Evolutionary conservation across 352 stramenopile species (phyloP).

Genomic region (Phytopythium sindhum): DNA sequence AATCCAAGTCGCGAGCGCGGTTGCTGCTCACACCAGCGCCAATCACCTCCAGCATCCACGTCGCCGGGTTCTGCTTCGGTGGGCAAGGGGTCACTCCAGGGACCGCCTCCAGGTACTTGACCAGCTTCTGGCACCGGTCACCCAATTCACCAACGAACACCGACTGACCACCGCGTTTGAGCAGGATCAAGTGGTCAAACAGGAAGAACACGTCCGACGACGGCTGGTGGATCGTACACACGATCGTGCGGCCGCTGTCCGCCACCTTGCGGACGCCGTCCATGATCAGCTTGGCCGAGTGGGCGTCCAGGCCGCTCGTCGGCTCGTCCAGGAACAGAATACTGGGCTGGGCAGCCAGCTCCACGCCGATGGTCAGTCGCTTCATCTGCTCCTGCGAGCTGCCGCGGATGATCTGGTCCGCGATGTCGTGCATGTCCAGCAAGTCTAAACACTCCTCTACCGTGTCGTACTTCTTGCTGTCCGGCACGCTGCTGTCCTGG

Average conservation of each 20-base stretch:
- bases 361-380: constrained; percentile 44
- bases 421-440: constrained; percentile 23
- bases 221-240: constrained; percentile 92
- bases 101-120: constrained; percentile 18
- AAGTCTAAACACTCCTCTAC: constrained; percentile 25
- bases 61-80: constrained; percentile 32
- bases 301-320: constrained; percentile 82
- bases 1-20: constrained; percentile 41
- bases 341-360: constrained; percentile 74
- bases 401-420: constrained; percentile 29
- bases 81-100: constrained; percentile 1
- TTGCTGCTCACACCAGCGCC: constrained; percentile 52
- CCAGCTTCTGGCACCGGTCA: constrained; percentile 12
- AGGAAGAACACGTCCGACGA: constrained; percentile 78
- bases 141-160: constrained; percentile 29
- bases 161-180: constrained; percentile 44
- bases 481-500: constrained; percentile 35
- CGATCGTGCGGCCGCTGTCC: constrained; percentile 60
- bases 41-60: constrained; percentile 28
- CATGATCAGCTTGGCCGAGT: constrained; percentile 80
- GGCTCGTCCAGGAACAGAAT: constrained; percentile 84
- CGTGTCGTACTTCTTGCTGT: constrained; percentile 18
- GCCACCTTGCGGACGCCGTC: constrained; percentile 84
- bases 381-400: constrained; percentile 47
- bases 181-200: constrained; percentile 78